phyloP scores from a whole-genome alignment of 805 yeast genomes.

The Saccharomycopsis lassenensis region DNA sequence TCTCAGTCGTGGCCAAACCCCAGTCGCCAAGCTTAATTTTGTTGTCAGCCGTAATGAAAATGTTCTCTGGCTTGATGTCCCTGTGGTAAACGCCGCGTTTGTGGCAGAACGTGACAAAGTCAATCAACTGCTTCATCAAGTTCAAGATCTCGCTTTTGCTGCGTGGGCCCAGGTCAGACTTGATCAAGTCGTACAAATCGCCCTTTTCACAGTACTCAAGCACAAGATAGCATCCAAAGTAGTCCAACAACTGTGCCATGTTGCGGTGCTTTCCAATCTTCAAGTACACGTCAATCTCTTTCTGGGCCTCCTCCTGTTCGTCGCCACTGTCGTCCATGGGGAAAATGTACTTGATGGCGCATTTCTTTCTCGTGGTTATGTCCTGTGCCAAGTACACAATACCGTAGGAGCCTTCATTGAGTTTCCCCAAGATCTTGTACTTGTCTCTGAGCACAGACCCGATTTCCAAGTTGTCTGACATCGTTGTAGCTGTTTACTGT shows the following conservation, averaged over 20 bases:
- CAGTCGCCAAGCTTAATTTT: constrained; percentile 76
- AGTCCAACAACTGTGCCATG: constrained; percentile 64
- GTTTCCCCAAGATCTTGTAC: constrained; percentile 58
- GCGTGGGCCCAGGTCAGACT: constrained; percentile 68
- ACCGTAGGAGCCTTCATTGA: constrained; percentile 92
- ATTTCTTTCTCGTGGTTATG: constrained; percentile 36
- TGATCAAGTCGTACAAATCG: constrained; percentile 62
- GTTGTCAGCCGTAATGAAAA: constrained; percentile 63
- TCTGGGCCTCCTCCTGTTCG: constrained; percentile 21
- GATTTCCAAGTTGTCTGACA: constrained; percentile 22
- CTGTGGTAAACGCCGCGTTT: constrained; percentile 82
- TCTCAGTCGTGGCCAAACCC: constrained; percentile 76
- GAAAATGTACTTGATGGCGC: constrained; percentile 79
- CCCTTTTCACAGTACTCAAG: constrained; percentile 83
- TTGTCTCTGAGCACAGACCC: constrained; percentile 46
- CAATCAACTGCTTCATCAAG: constrained; percentile 70
- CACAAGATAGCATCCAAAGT: constrained; percentile 69
- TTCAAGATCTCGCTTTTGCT: constrained; percentile 77
- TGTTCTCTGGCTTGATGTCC: constrained; percentile 82
- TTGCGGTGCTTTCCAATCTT: constrained; percentile 64
- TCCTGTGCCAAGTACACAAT: constrained; percentile 83
- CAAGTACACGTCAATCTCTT: constrained; percentile 66
- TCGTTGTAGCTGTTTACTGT: too few relatives aligned
- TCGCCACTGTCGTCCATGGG: constrained; percentile 38
- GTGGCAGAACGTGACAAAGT: constrained; percentile 83